Conservation (phyloP, 805 yeast species). For the Saccharomyces kudriavzevii region DNA sequence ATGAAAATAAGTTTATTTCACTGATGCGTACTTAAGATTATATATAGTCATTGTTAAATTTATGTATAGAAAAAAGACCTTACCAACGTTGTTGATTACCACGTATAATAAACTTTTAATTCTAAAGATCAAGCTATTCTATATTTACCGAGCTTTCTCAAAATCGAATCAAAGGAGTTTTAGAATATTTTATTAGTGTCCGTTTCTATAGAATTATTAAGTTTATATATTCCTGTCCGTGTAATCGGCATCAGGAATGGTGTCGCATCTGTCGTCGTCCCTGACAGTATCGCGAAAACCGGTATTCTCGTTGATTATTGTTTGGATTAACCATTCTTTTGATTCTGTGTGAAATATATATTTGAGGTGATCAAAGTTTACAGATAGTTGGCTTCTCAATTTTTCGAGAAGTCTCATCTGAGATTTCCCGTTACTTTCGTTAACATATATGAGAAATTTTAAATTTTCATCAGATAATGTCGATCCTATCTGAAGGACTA, state of each 20-base stretch:
- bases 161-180: background rate
- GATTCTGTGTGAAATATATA: conserved; percentile 15
- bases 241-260: background rate
- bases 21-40: background rate
- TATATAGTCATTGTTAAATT: conserved; percentile 2
- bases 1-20: background rate
- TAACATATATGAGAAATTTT: conserved; percentile 16
- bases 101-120: background rate
- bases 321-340: conserved; percentile 31
- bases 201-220: background rate
- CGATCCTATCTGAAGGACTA: background rate
- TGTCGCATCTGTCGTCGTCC: background rate
- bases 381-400: conserved; percentile 3
- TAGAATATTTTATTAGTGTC: background rate
- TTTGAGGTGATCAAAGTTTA: background rate
- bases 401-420: conserved; percentile 5
- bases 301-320: conserved; percentile 21
- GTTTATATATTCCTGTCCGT: background rate
- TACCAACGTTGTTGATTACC: background rate
- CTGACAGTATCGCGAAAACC: conserved; percentile 2
- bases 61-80: background rate
- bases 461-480: background rate
- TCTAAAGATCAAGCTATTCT: background rate
- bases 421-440: conserved; percentile 8
- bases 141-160: background rate